phyloP scores from a whole-genome alignment of 192 early-diverging fungal species.

The Spinellus fusiger region DNA sequence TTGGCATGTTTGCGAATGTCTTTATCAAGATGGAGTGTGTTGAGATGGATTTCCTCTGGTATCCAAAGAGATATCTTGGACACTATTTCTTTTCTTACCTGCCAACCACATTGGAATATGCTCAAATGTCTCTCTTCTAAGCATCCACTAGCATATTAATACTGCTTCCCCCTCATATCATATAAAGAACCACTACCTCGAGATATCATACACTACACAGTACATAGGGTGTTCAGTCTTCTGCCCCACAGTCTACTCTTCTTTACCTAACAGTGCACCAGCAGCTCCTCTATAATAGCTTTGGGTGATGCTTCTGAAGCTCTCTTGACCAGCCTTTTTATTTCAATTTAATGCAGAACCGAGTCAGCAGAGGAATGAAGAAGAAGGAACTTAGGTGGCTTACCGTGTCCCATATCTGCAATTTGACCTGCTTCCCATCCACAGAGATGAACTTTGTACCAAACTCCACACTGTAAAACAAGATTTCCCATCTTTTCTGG shows the following conservation, averaged over 20 bases:
- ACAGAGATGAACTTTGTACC: constrained; percentile 71
- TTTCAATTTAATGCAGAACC: constrained; percentile 2
- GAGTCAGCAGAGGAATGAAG: constrained; percentile 30
- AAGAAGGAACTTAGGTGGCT: constrained; percentile 2
- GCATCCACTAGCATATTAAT: not conserved
- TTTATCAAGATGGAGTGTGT: not conserved
- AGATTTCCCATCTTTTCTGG: too few species aligned
- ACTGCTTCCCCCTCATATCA: not conserved
- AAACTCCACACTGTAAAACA: constrained; percentile 62
- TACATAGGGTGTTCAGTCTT: too few species aligned
- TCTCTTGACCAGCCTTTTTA: constrained; percentile 70
- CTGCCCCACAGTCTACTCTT: too few species aligned
- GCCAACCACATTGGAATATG: constrained; percentile 77
- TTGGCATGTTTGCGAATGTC: constrained; percentile 88
- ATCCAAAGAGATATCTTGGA: too few species aligned
- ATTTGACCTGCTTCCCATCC: constrained; percentile 78
- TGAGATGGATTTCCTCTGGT: not conserved
- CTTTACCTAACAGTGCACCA: constrained; percentile 63
- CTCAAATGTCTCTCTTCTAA: constrained; percentile 63
- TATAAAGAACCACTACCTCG: constrained; percentile 42
- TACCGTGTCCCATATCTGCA: constrained; percentile 96
- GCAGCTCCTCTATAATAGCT: constrained; percentile 82
- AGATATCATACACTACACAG: constrained; percentile 71
- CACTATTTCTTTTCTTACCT: constrained; percentile 15
- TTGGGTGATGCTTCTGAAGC: constrained; percentile 78